Conservation (phyloP, 73 alveolate genomes). For the Paramecium pentaurelia region DNA sequence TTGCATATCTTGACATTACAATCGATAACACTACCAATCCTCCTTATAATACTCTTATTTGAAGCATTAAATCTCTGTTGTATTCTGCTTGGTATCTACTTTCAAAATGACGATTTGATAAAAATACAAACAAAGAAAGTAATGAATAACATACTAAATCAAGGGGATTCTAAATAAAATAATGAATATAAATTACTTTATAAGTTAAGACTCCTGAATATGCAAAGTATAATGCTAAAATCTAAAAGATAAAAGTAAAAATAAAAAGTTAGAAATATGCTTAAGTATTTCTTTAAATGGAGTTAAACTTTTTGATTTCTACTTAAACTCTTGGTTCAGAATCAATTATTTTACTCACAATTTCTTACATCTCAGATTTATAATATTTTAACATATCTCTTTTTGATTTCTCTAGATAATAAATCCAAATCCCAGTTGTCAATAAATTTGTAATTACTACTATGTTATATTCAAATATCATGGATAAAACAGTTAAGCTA, state of each 20-base stretch:
- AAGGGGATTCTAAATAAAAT: not conserved
- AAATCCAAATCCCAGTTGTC: not conserved
- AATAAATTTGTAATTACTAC: not conserved
- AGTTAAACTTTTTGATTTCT: not conserved
- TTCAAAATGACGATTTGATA: not conserved
- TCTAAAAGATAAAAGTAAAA: not conserved
- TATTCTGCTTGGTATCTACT: conserved; percentile 2
- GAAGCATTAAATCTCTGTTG: not conserved
- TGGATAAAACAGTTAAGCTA: not conserved
- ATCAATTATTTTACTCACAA: not conserved
- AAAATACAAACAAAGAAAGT: not conserved
- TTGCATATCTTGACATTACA: not conserved
- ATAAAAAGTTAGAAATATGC: not conserved
- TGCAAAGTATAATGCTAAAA: not conserved
- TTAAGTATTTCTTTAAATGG: not conserved
- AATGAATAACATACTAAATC: not conserved
- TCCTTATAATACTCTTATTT: not conserved
- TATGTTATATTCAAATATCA: not conserved
- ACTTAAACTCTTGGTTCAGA: not conserved
- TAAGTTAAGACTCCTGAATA: not conserved
- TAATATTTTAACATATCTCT: not conserved
- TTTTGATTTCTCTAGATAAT: not conserved
- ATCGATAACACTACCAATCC: not conserved
- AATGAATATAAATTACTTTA: not conserved
- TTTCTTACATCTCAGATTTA: not conserved